Evolutionary conservation across 2,329 filamentous ascomycete species (phyloP).

Genomic region (Fusarium sp.): DNA sequence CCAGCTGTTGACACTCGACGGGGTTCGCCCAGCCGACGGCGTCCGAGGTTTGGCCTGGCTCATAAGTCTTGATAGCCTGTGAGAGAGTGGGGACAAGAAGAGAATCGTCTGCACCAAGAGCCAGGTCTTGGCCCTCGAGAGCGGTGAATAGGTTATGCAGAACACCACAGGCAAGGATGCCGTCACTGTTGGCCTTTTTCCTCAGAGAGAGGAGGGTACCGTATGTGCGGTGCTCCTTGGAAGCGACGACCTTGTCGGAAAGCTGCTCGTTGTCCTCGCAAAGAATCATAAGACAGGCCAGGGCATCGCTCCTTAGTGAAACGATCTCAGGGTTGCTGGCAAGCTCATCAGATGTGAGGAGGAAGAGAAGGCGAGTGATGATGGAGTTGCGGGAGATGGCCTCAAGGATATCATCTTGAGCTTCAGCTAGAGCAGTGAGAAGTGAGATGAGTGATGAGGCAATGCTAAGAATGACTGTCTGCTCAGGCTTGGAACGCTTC

Average conservation of each 20-base stretch:
- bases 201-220: conserved; percentile 63
- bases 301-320: conserved; percentile 58
- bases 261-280: conserved; percentile 71
- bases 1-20: conserved; percentile 63
- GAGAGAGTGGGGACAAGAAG: conserved; percentile 53
- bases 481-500: conserved; percentile 65
- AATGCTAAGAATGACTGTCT: conserved; percentile 66
- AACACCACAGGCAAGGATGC: conserved; percentile 69
- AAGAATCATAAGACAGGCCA: conserved; percentile 68
- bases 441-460: conserved; percentile 66
- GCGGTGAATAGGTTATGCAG: conserved; percentile 72
- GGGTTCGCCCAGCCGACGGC: conserved; percentile 55
- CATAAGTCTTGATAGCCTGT: conserved; percentile 46
- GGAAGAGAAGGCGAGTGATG: conserved; percentile 67
- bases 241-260: conserved; percentile 64
- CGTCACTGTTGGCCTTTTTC: conserved; percentile 60
- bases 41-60: conserved; percentile 45
- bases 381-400: conserved; percentile 62
- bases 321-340: conserved; percentile 58
- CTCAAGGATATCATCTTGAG: conserved; percentile 70
- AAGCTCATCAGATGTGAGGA: conserved; percentile 60
- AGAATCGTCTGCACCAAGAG: conserved; percentile 50
- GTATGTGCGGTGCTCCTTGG: conserved; percentile 61
- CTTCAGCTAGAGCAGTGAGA: conserved; percentile 66
- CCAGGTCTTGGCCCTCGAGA: conserved; percentile 45